Evolutionary conservation across 805 yeast genomes (phyloP), one percentile per base, ranked within the genome.

Genomic region (Ogataea pini): DNA sequence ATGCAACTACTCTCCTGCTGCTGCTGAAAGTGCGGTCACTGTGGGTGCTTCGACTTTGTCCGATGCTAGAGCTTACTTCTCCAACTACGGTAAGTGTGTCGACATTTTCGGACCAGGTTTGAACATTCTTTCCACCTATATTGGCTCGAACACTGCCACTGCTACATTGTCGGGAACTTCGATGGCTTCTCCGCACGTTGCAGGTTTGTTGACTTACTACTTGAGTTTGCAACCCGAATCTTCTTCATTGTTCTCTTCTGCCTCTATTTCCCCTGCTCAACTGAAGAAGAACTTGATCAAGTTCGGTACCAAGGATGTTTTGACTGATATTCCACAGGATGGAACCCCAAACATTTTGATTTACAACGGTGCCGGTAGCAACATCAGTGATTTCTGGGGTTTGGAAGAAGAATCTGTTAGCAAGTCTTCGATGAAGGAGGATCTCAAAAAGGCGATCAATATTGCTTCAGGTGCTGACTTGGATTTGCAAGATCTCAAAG

Each of bases 31-130:
- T 48, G 89, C 96, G 38, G 80, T 92, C 61, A 89, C 97, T 40
- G 98, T 92, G 43, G 99, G 97, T 68, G 98, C 99, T 18, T 85
- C 96, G 10, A 86, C 95, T 48, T 77, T 87, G 59, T 80, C 86
- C 45, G 98, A 94, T 65, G 75, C 82, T 46, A 89, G 96, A 76
- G 98, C 99, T 19, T 84, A 85, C 71, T 94, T 94, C 78, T 89
- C 97, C 47, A 94, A 92, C 78, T 90, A 80, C 70, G 99, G 99
- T 68, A 79, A 78, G 64, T 92, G 99, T 77, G 97, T 94, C 49
- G 97, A 92, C 65, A 85, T 92, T 56, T 92, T 89, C 65, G 99
- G 96, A 24, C 99, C 99, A 19, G 99, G 99, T 63, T 84, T 89
- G 62, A 85, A 89, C 67, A 82, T 92, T 52, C 75, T 85, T 57